Base-by-base conservation (phyloP, 2,329 filamentous ascomycete species). In the Apiospora saccharicola region DNA sequence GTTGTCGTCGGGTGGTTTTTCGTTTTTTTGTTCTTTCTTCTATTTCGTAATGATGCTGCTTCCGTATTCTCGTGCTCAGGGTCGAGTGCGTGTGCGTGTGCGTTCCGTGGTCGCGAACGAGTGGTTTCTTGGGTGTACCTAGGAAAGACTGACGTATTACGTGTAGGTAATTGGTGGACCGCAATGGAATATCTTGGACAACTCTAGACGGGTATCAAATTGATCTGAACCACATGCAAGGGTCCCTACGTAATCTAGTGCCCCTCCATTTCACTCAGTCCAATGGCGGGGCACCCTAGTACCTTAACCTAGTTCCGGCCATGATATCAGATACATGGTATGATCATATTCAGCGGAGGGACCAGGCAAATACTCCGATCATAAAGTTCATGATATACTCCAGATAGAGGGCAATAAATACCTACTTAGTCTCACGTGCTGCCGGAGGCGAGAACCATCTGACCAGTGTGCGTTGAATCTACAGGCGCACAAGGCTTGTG, bases 121-220 rank as follows among this genome's bases (percentile, higher is more conserved):
- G 57, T 41, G 19, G 57, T 41, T 64, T 64, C 34, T 37, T 12
- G n/a, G 19, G 34, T 64, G 34, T 13, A 64, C 34, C 34, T 64
- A 22, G 22, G 22, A 61, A 61, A 37, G 53, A 61, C 53, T 61
- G 53, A 61, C 53, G 30, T 37, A 6, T 24, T 46, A 37, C 46
- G 24, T 53, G 24, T 37, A 30, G 68, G 16, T 53, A 41, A 53
- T 47, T 49, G 43, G 30, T 46, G 68, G 46, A 69, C 30, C 37
- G 26, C 19, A 24, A 51, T 69, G 68, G 68, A 69, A 47, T 69
- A 37, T 22, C 44, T 69, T 69, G 68, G 68, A 47, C 68, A 47
- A 22, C 19, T 53, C 68, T 37, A 37, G n/a, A n/a, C n/a, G n/a
- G n/a, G 22, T 47, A 49, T 69, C 24, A 24, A 37, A 26, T 41